Base-by-base conservation (phyloP, 1,284 basidiomycete species). In the Meripilus lineatus region DNA sequence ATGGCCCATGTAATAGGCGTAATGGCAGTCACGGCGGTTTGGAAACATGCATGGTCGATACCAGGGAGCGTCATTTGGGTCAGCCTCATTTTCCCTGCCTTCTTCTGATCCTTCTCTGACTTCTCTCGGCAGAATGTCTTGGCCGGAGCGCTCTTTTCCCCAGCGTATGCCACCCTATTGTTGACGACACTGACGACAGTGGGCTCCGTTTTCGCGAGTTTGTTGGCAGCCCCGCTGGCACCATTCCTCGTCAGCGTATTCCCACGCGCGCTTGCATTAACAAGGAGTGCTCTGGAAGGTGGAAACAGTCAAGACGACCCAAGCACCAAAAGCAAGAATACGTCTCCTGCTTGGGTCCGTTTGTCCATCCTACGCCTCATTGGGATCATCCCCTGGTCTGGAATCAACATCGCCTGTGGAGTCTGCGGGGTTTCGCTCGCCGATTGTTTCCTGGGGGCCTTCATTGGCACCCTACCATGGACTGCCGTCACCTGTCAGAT, bases 1-100 rank as follows among this genome's bases (percentile, higher is more conserved):
- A 69, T 80, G 45, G 72, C 75, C 4, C 87, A 90, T 61, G 83
- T 90, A 36, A 62, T 93, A 36, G 79, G 74, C n/a, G 89, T 92
- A 30, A 74, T 95, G 56, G 81, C 84, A 28, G 73, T 91, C n/a
- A 81, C 86, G 17, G 88, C 89, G 2, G 71, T 90, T 26, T 95
- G 90, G 90, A 94, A 93, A 66, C 92, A 95, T 62, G 90, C 91
- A 5, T 95, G 91, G 91, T 93, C 89, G 48, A 79, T 95, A 40
- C 91, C 91, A 4, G 91, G 91, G 4, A 91, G 89, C 49, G 90
- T 93, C 42, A 74, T 94, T 44, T 84, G 92, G 80, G 89, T 91
- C 53, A 55, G 79, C 71, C 30, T 17, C 6, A 28, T 21, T 37
- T 40, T 44, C 13, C 45, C 41, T 44, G 48, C 23, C 46, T 45